A percentile compares a stretch with the other conserved stretches of the same genome.
Evolutionary conservation across 2,329 filamentous ascomycete genomes (phyloP).

Genomic region (Claviceps capensis): DNA sequence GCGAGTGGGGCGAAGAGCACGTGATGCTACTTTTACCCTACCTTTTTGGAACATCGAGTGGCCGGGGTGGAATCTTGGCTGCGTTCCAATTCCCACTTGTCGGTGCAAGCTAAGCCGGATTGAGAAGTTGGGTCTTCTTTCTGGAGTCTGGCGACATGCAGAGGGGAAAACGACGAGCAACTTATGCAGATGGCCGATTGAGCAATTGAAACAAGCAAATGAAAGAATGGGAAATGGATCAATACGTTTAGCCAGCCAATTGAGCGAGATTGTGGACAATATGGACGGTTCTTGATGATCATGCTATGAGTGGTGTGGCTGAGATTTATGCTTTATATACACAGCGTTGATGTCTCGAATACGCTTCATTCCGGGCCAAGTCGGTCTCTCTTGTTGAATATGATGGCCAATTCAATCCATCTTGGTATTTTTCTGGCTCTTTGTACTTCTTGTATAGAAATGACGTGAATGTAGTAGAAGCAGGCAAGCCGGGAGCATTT

Average conservation of each 20-base stretch:
- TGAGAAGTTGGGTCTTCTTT: neutral
- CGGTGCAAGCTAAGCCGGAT: neutral
- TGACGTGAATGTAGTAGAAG: neutral
- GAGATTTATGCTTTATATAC: neutral
- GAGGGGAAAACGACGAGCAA: neutral
- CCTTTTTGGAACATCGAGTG: neutral
- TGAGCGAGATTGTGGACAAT: neutral
- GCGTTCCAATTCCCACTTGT: neutral
- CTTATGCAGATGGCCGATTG: neutral
- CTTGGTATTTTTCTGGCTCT: neutral
- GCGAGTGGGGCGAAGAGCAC: conserved; percentile 14
- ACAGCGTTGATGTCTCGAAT: neutral
- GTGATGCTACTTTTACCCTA: conserved; percentile 14
- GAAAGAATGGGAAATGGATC: no score
- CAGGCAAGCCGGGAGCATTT: neutral
- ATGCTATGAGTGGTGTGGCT: neutral
- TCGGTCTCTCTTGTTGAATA: neutral
- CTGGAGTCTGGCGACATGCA: neutral
- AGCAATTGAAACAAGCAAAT: neutral
- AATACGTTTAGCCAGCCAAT: no score
- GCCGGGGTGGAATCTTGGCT: neutral
- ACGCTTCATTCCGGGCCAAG: neutral
- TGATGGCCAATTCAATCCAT: neutral
- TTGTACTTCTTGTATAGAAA: neutral
- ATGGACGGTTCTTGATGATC: neutral